Base-by-base conservation (phyloP, 805 yeast species). In the Blastobotrys peoriensis region DNA sequence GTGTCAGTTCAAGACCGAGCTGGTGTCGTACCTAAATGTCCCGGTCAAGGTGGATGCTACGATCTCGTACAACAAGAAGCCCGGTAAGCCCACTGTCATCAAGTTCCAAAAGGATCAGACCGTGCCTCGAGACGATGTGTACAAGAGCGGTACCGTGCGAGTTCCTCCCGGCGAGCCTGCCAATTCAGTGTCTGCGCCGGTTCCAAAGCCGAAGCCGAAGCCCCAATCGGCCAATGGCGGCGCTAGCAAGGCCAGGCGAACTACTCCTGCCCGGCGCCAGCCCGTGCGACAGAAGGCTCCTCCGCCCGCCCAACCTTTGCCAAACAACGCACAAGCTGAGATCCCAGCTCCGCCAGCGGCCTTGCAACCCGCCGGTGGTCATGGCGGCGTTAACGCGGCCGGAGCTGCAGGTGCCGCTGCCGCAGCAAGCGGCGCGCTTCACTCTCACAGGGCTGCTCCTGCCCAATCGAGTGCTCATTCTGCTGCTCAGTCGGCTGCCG, bases 61-160 rank as follows among this genome's bases (percentile, higher is more conserved):
- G 0, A 75, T 93, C 46, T 75, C 77, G 49, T 93, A 93, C 65
- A 86, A 83, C 66, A 93, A 91, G 74, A 93, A 93, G 62, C 87
- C 96, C 1, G 95, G 95, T 2, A 77, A 78, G 61, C 58, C 71
- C 20, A 93, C 88, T 49, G 62, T 74, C 5, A 83, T 93, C 53
- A 88, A 85, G 62, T 78, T 83, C 58, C 77, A 73, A 41, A 62
- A 73, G 34, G 83, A 82, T 38, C 72, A 70, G 9, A 60, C 76
- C n/a, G 81, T 83, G 22, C 94, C 95, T 8, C 61, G 75, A 51
- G 72, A 84, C 36, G 98, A 93, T 62, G 48, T 67, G 8, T 93
- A 93, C 70, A 93, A 93, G 67, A 86, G 96, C 3, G 85, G 95
- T 50, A 78, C 86, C 0, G 89, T 93, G 20, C 79, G 78, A 34